These are phyloP conservation scores for Suillus bovinus DNA, from an alignment of 768 basidiomycete genomes.

Conservation along the genomic window DNA sequence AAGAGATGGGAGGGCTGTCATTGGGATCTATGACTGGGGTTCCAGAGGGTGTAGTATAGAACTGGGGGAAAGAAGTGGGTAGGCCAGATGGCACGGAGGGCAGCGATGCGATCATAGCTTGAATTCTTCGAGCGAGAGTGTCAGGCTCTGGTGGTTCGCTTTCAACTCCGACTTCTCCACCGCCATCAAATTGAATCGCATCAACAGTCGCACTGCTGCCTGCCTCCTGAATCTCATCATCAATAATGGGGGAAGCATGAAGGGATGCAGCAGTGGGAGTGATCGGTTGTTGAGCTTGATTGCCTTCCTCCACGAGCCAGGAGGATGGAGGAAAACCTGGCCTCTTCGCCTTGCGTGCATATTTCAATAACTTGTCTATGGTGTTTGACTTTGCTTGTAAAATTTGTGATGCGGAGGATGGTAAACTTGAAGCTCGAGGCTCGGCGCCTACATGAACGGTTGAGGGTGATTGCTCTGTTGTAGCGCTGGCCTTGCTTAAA, in stretches of 20 bases:
- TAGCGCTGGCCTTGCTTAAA: slow-evolving; percentile 21
- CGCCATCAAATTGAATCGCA: background rate
- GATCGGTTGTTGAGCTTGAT: slow-evolving; percentile 2
- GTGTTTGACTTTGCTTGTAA: slow-evolving; percentile 19
- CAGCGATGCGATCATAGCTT: slow-evolving; percentile 48
- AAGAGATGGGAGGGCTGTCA: slow-evolving; percentile 26
- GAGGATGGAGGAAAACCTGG: slow-evolving; percentile 18
- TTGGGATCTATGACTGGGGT: slow-evolving; percentile 14
- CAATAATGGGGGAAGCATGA: slow-evolving; percentile 11
- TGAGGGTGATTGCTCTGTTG: slow-evolving; percentile 16
- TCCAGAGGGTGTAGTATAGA: slow-evolving; percentile 15
- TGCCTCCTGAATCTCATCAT: slow-evolving; percentile 7
- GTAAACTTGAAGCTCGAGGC: no score
- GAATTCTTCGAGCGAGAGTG: slow-evolving; percentile 52
- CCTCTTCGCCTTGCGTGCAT: slow-evolving; percentile 16
- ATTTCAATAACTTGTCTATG: slow-evolving; percentile 19
- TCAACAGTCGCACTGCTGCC: slow-evolving; percentile 3
- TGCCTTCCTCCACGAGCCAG: slow-evolving; percentile 15
- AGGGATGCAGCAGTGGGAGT: slow-evolving; percentile 10
- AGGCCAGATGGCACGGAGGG: slow-evolving; percentile 31
- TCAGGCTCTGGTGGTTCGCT: slow-evolving; percentile 38
- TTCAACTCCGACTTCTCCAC: slow-evolving; percentile 8
- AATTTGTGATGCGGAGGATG: slow-evolving; percentile 12
- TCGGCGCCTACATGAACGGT: slow-evolving; percentile 9
- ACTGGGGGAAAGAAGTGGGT: slow-evolving; percentile 18